Base-by-base conservation (phyloP, 2,329 filamentous ascomycete genomes). In the Cytospora piceae region DNA sequence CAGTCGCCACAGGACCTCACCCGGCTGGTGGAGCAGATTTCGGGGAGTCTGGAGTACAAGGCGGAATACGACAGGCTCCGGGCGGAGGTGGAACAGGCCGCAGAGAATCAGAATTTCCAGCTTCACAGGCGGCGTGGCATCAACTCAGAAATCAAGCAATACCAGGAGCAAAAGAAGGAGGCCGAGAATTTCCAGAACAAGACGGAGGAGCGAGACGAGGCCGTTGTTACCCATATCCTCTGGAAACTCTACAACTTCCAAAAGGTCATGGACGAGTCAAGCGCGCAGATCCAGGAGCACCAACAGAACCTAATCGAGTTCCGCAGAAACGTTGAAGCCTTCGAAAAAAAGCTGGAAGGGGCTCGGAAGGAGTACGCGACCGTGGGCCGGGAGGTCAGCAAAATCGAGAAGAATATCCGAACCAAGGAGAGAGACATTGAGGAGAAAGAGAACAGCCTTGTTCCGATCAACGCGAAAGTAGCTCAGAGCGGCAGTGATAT, bases 221-320 rank as follows among this genome's bases (percentile, higher is more conserved):
- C 94, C 9, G 91, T 97, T 64, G 92, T 98, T 63, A 94, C 91
- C 0, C 94, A 98, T 70, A 94, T 96, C 39, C 81, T 99, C 17
- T 99, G 94, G 94, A 98, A 97, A 78, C 83, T 99, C 1, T 98
- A 93, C 76, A 93, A 97, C 74, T 96, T 96, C 75, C 94, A 99
- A 77, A 90, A 90, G 65, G 87, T 93, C 34, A 97, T 99, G 82
- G 92, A 97, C 71, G 91, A 94, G 71, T 97, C 95, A 29, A 94
- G 90, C 71, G 88, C 88, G 54, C 90, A 95, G 72, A 99, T 99
- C 65, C 90, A 94, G 72, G 93, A 92, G 71, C 93, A 97, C 72
- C 94, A 98, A 73, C 93, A 97, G 74, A 94, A 98, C 71, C 83
- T 99, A 24, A 96, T 96, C 76, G 94, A 98, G 76, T 91, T 93